phyloP scores from a whole-genome alignment of 306 rosid species.

The Rosa chinensis region DNA sequence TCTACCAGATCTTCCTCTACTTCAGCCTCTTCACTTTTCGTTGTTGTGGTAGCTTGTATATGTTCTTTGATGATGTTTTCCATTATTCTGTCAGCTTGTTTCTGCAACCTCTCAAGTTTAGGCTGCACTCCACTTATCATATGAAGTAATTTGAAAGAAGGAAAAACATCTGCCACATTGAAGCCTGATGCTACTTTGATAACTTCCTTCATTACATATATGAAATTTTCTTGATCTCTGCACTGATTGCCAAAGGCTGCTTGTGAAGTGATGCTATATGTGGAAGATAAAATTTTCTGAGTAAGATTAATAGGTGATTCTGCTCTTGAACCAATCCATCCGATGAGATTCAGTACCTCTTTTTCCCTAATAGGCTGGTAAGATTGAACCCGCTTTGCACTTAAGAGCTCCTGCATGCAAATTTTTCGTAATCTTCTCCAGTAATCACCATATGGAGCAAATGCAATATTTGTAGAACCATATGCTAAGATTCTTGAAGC shows the following conservation, averaged over 20 bases:
- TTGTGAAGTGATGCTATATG: conserved; percentile 22
- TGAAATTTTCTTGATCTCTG: conserved; percentile 32
- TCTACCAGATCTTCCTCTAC: conserved; percentile 11
- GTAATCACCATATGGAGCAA: too few relatives aligned
- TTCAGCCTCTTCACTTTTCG: not conserved
- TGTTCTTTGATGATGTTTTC: conserved; percentile 19
- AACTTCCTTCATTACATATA: not conserved
- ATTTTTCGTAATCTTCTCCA: too few relatives aligned
- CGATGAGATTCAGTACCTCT: conserved; percentile 31
- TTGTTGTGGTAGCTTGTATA: not conserved
- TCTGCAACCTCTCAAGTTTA: conserved; percentile 31
- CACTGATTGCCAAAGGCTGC: conserved; percentile 38
- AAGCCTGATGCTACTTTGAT: conserved; percentile 18
- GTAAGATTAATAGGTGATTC: conserved; percentile 29
- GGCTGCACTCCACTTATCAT: conserved; percentile 16
- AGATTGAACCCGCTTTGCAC: conserved; percentile 33
- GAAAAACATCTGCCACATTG: conserved; percentile 37
- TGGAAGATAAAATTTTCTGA: conserved; percentile 11
- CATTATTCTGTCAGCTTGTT: conserved; percentile 8
- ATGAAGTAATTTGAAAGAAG: conserved; percentile 37
- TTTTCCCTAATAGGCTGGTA: conserved; percentile 39
- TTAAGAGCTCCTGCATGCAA: too few relatives aligned
- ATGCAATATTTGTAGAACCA: too few relatives aligned
- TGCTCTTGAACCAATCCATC: conserved; percentile 21
- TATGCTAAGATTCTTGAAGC: too few relatives aligned